phyloP scores from a whole-genome alignment of 2,329 filamentous ascomycete genomes.

The Ceratocystis cacaofunesta region DNA sequence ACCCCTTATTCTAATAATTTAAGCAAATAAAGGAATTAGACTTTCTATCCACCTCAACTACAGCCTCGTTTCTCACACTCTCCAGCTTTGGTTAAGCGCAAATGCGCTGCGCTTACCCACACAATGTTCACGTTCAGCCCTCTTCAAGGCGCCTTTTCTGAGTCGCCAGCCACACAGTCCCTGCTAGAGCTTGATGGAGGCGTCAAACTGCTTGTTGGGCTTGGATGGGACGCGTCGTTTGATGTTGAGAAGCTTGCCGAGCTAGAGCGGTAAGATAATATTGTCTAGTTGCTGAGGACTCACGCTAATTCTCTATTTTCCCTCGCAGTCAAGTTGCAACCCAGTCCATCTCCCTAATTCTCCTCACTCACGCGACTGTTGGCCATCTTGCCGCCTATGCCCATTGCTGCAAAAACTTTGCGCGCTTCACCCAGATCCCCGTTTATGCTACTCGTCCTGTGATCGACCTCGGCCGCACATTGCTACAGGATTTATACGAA shows the following conservation, averaged over 20 bases:
- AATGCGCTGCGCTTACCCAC: conserved; percentile 15
- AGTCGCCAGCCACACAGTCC: conserved; percentile 81
- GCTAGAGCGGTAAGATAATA: conserved; percentile 59
- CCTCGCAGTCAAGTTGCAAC: conserved; percentile 67
- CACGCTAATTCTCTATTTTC: neutral
- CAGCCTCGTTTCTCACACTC: neutral
- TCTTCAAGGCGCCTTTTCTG: conserved; percentile 77
- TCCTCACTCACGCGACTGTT: conserved; percentile 85
- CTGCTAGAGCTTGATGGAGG: conserved; percentile 91
- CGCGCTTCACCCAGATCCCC: conserved; percentile 79
- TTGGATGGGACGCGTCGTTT: conserved; percentile 92
- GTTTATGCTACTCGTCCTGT: conserved; percentile 90
- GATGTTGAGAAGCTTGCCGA: conserved; percentile 68
- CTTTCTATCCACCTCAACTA: neutral
- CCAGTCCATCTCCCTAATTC: conserved; percentile 59
- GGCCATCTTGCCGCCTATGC: conserved; percentile 86
- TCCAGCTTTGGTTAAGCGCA: neutral
- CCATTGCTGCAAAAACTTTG: conserved; percentile 93
- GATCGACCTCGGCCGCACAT: conserved; percentile 77
- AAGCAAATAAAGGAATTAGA: no score
- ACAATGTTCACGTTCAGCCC: conserved; percentile 93
- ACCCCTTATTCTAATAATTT: no score
- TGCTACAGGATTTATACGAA: conserved; percentile 82
- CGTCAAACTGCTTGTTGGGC: conserved; percentile 85
- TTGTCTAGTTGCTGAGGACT: neutral